Conservation (phyloP, 768 basidiomycete genomes). For the Gelatoporia subvermispora region DNA sequence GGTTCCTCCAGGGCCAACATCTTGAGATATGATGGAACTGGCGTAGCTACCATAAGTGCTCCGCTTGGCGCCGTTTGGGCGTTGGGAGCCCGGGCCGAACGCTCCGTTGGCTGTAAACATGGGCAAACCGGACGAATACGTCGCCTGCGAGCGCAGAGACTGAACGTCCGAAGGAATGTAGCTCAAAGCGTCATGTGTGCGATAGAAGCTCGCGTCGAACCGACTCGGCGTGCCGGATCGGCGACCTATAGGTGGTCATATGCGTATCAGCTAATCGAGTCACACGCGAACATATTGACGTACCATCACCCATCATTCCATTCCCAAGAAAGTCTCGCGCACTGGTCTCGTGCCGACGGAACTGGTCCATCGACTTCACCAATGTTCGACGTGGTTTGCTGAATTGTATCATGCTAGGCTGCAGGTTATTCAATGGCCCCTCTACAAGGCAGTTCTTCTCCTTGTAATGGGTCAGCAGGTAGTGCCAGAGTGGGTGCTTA, state of each 20-base stretch:
- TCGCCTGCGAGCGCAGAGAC: conserved; percentile 94
- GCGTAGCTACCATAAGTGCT: conserved; percentile 79
- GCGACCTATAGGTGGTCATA: conserved; percentile 35
- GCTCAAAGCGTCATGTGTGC: conserved; percentile 88
- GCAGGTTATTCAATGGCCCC: conserved; percentile 92
- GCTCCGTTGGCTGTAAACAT: conserved; percentile 70
- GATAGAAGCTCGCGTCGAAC: conserved; percentile 94
- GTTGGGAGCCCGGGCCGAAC: conserved; percentile 62
- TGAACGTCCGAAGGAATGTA: conserved; percentile 96
- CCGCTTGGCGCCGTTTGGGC: conserved; percentile 65
- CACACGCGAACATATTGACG: conserved; percentile 20
- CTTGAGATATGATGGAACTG: conserved; percentile 90
- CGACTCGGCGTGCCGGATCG: conserved; percentile 89
- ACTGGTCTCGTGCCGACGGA: conserved; percentile 88
- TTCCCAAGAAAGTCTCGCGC: conserved; percentile 69
- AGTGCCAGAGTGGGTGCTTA: conserved; percentile 98
- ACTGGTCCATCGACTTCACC: conserved; percentile 87
- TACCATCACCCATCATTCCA: conserved; percentile 46
- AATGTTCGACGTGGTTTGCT: conserved; percentile 92
- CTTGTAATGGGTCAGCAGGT: conserved; percentile 97
- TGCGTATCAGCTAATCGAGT: conserved; percentile 4
- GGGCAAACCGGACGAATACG: conserved; percentile 88
- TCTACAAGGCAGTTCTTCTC: conserved; percentile 92
- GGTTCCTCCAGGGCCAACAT: conserved; percentile 60
- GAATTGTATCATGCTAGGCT: conserved; percentile 99